Evolutionary conservation across 2,329 filamentous ascomycete genomes (phyloP).

Genomic region (Fusarium sp.): DNA sequence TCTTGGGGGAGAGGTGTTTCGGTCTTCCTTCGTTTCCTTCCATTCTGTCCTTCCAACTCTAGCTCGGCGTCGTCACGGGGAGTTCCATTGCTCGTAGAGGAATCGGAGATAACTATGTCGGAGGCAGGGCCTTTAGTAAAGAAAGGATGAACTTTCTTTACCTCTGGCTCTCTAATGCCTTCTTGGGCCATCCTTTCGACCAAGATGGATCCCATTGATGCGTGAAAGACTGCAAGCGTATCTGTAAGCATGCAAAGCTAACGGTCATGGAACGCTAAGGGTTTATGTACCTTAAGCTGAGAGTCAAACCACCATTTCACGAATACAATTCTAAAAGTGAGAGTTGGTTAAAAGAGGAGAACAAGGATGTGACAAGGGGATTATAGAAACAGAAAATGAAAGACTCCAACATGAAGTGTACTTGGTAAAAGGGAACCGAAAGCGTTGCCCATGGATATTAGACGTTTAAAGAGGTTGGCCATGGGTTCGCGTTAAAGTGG

Average conservation of each 20-base stretch:
- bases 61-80: constrained; percentile 2
- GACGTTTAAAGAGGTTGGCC: constrained; percentile 15
- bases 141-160: constrained; percentile 67
- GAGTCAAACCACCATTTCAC: constrained; percentile 37
- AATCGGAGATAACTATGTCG: constrained; percentile 6
- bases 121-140: constrained; percentile 53
- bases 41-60: constrained; percentile 45
- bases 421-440: constrained; percentile 21
- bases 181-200: constrained; percentile 59
- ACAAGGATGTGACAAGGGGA: neutral
- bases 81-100: neutral
- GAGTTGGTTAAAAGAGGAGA: neutral
- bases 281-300: constrained; percentile 23
- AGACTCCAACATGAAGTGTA: constrained; percentile 2
- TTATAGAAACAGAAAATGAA: neutral
- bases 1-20: constrained; percentile 42
- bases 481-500: constrained; percentile 45
- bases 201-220: constrained; percentile 57
- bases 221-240: constrained; percentile 14
- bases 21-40: constrained; percentile 59
- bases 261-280: neutral
- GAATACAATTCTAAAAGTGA: neutral
- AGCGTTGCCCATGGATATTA: constrained; percentile 29
- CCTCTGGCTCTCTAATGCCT: constrained; percentile 49
- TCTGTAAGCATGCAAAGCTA: constrained; percentile 5